phyloP scores from a whole-genome alignment of 371 early-diverging fungal species.

The Apophysomyces variabilis region DNA sequence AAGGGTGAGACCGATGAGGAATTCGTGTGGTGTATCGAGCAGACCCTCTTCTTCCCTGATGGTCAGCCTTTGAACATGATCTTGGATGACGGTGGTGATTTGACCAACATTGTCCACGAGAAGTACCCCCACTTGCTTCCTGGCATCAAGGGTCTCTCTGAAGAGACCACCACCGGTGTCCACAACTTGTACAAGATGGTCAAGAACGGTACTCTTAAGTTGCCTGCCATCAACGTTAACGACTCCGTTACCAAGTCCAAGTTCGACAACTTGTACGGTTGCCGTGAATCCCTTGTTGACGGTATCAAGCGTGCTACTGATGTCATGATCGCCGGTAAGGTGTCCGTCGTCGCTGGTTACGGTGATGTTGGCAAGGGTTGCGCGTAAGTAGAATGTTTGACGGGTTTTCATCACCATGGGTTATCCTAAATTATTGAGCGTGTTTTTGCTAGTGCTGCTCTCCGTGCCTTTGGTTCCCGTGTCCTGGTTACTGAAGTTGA shows the following conservation, averaged over 20 bases:
- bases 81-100: slow-evolving; percentile 98
- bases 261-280: slow-evolving; percentile 99
- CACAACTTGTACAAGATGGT: slow-evolving; percentile 97
- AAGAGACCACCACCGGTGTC: slow-evolving; percentile 99
- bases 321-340: slow-evolving; percentile 99
- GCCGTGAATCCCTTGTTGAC: slow-evolving; percentile 98
- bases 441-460: slow-evolving; percentile 63
- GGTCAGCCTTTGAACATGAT: slow-evolving; percentile 96
- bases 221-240: slow-evolving; percentile 99
- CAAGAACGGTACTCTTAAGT: slow-evolving; percentile 90
- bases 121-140: slow-evolving; percentile 83
- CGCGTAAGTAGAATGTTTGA: slow-evolving; percentile 47
- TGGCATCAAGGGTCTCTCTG: slow-evolving; percentile 91
- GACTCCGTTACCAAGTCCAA: slow-evolving; percentile 99
- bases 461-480: slow-evolving; percentile 97
- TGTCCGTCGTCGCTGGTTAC: slow-evolving; percentile 96
- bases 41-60: slow-evolving; percentile 92
- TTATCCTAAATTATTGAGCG: neutral
- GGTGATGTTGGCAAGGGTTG: slow-evolving; percentile 99
- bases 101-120: slow-evolving; percentile 94
- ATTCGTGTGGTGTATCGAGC: slow-evolving; percentile 98
- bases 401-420: neutral
- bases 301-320: slow-evolving; percentile 99
- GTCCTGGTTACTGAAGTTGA: slow-evolving; percentile 97
- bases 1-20: slow-evolving; percentile 97